Evolutionary conservation across 495 filamentous ascomycete species (phyloP).

Genomic region (Parmelia sp.): DNA sequence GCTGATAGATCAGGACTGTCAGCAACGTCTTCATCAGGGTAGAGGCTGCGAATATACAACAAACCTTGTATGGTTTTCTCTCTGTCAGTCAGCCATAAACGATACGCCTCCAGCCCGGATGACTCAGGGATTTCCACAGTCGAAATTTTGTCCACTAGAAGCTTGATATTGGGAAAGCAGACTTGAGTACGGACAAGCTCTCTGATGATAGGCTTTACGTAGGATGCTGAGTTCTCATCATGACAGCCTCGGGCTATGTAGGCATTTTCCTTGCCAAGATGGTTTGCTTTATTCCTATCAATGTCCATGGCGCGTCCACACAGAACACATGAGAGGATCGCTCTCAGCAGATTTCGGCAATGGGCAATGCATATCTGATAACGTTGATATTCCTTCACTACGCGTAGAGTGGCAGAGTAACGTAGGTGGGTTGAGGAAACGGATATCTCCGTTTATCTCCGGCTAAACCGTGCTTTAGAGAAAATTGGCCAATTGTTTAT

Average conservation of each 20-base stretch:
- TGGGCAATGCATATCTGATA: not conserved
- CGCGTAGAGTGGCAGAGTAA: no score
- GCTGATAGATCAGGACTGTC: conserved; percentile 14
- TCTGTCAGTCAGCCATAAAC: conserved; percentile 25
- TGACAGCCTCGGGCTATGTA: not conserved
- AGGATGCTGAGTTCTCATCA: conserved; percentile 4
- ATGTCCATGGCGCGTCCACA: not conserved
- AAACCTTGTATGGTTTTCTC: conserved; percentile 27
- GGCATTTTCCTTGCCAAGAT: not conserved
- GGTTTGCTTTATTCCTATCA: not conserved
- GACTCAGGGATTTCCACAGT: conserved; percentile 7
- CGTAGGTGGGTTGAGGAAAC: no score
- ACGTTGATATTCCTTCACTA: not conserved
- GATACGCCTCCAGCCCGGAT: conserved; percentile 14
- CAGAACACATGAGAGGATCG: not conserved
- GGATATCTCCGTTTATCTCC: not conserved
- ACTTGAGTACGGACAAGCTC: conserved; percentile 28
- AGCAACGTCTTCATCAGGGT: not conserved
- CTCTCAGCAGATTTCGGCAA: not conserved
- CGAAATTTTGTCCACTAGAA: conserved; percentile 24
- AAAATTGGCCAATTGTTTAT: not conserved
- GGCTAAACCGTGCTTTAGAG: not conserved
- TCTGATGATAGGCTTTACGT: conserved; percentile 24
- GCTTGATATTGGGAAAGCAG: conserved; percentile 22
- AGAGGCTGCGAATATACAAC: not conserved